These are phyloP conservation scores for Komagataella populi DNA, from an alignment of 805 yeast species.

Conservation along the genomic window DNA sequence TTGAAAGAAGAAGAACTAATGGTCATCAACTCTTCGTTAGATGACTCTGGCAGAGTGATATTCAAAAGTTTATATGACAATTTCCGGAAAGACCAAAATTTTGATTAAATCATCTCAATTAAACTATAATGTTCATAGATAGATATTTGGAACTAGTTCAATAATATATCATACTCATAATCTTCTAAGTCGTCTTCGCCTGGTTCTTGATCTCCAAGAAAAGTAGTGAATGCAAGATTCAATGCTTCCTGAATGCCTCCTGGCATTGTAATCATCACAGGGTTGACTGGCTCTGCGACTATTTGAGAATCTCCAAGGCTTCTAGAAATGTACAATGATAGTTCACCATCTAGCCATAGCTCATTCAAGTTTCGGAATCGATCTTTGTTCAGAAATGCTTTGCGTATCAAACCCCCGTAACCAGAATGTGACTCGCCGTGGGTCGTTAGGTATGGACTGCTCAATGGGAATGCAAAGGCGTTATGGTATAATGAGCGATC, in stretches of 20 bases:
- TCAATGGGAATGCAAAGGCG: constrained; percentile 22
- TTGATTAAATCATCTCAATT: background rate
- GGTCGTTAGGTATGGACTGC: constrained; percentile 59
- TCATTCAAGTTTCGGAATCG: constrained; percentile 45
- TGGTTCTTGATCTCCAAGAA: background rate
- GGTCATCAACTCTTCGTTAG: constrained; percentile 50
- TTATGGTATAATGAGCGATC: constrained; percentile 10
- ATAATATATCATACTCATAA: background rate
- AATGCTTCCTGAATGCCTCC: background rate
- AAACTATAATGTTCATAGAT: background rate
- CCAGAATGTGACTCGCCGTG: constrained; percentile 65
- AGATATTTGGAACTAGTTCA: too few species aligned
- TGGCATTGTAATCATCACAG: background rate
- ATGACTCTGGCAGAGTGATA: constrained; percentile 52
- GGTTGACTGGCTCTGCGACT: background rate
- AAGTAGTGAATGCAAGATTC: background rate
- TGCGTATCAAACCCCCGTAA: constrained; percentile 37
- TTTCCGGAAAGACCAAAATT: constrained; percentile 23
- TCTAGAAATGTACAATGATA: constrained; percentile 11
- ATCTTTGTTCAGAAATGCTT: constrained; percentile 35
- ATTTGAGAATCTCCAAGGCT: background rate
- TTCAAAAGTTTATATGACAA: constrained; percentile 57
- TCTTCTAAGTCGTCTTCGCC: background rate
- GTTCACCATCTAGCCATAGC: constrained; percentile 48
- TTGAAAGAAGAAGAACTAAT: constrained; percentile 55